phyloP scores from a whole-genome alignment of 176 grass and related monocot genomes.

The Oryza meyeriana region DNA sequence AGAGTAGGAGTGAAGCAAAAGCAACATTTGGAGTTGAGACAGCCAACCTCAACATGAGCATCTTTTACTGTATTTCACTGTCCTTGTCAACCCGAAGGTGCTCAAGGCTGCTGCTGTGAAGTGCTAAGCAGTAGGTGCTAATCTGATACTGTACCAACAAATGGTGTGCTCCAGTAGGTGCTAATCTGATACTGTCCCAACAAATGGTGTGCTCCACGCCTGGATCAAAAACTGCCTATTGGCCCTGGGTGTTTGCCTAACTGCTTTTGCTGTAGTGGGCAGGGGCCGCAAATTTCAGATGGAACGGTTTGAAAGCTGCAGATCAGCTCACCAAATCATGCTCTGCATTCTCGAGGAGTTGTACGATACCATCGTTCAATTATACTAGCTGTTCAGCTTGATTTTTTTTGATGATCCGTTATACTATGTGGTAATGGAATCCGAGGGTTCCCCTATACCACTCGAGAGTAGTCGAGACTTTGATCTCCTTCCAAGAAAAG shows the following conservation, averaged over 20 bases:
- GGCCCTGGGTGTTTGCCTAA: neutral
- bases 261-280: neutral
- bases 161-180: slow-evolving; percentile 19
- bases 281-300: slow-evolving; percentile 8
- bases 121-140: neutral
- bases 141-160: slow-evolving; percentile 21
- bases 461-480: no score
- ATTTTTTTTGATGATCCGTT: neutral
- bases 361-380: neutral
- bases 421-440: neutral
- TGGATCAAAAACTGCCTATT: neutral
- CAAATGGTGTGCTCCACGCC: slow-evolving; percentile 4
- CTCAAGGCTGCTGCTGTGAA: neutral
- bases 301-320: neutral
- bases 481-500: no score
- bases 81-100: neutral
- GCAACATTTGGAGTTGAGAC: slow-evolving; percentile 10
- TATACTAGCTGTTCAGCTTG: neutral
- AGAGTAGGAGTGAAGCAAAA: slow-evolving; percentile 65
- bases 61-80: neutral
- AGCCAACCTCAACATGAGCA: slow-evolving; percentile 24
- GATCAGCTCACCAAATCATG: neutral
- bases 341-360: neutral
- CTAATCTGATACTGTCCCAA: slow-evolving; percentile 16
- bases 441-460: neutral